Evolutionary conservation across 352 stramenopile species (phyloP).

Genomic region (Phytophthora meadii): DNA sequence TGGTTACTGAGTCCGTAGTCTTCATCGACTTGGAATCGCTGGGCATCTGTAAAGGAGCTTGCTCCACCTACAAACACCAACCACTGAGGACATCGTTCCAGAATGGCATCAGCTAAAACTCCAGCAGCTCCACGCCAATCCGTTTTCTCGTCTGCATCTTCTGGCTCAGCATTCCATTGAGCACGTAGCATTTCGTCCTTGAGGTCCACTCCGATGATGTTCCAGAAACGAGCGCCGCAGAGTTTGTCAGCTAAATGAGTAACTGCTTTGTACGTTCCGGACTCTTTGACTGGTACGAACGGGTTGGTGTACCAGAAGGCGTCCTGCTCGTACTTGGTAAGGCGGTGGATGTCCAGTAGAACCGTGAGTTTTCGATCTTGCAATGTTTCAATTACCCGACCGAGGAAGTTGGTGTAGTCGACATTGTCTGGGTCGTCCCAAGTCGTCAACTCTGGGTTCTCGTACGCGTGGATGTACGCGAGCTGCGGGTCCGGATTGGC

Average conservation of each 20-base stretch:
- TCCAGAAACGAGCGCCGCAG: constrained; percentile 67
- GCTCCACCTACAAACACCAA: constrained; percentile 67
- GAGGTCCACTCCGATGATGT: constrained; percentile 72
- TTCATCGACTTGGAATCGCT: constrained; percentile 50
- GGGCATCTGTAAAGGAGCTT: constrained; percentile 45
- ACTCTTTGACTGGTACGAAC: constrained; percentile 54
- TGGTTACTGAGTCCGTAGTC: constrained; percentile 53
- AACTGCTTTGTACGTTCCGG: constrained; percentile 53
- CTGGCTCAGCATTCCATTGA: constrained; percentile 39
- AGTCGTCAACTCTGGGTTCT: constrained; percentile 68
- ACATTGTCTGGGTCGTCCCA: constrained; percentile 54
- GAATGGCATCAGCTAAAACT: constrained; percentile 47
- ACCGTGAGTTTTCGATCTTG: constrained; percentile 58
- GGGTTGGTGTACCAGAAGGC: constrained; percentile 73
- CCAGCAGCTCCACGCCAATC: constrained; percentile 55
- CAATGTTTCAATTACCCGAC: constrained; percentile 61
- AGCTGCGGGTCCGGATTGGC: constrained; percentile 52
- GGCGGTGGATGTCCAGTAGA: constrained; percentile 65
- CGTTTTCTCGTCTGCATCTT: constrained; percentile 26
- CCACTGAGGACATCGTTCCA: constrained; percentile 66
- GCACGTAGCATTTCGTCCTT: constrained; percentile 65
- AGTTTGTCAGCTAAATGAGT: constrained; percentile 53
- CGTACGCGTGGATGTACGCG: constrained; percentile 60
- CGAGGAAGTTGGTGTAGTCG: constrained; percentile 66
- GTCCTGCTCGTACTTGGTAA: constrained; percentile 59